Evolutionary conservation across 441 rosid genomes (phyloP), one percentile per base, ranked within the genome.

Genomic region (Geranium incanum): DNA sequence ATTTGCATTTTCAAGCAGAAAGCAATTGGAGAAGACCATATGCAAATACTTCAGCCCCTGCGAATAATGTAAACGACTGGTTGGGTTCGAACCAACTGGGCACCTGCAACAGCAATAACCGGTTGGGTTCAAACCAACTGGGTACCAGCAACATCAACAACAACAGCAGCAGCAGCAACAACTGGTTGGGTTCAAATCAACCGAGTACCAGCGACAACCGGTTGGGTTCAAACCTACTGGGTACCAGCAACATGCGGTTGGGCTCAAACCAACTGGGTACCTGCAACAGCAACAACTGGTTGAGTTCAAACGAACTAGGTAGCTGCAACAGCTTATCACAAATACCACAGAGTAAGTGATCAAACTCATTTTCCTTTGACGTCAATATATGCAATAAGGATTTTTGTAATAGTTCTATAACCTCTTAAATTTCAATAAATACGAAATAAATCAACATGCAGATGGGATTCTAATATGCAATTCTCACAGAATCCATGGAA

Each of bases 271-370:
- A 50, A 21, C 13, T 21, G 60, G 50, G 60, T 16, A 48, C 59
- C 37, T 4, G 21, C 21, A 21, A 21, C 21, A 21, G 21, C 21
- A 21, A 21, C 21, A 21, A 21, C 21, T 50, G 73, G 81, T 77
- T 82, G 15, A 75, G 16, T 45, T 43, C 38, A 39, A 69, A 45
- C 63, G 18, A 52, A 45, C 57, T 23, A 15, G 50, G 60, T 8
- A 69, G 36, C 38, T 57, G 48, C 43, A 70, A 52, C 23, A 23
- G 37, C 55, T 78, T 68, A 66, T 76, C 72, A 71, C 85, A 82
- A 59, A 71, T 55, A 41, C 76, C 81, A 19, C 81, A 69, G 23
- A 74, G 92, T 86, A 78, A 85, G 91, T 81, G 37, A 65, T 71
- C 64, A 41, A 39, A 45, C 43, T 43, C 64, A 2, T 72, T 8